A percentile compares a stretch with the other conserved stretches of the same genome.
phyloP scores from a whole-genome alignment of 805 yeast genomes.

The Wickerhamiella australiensis region DNA sequence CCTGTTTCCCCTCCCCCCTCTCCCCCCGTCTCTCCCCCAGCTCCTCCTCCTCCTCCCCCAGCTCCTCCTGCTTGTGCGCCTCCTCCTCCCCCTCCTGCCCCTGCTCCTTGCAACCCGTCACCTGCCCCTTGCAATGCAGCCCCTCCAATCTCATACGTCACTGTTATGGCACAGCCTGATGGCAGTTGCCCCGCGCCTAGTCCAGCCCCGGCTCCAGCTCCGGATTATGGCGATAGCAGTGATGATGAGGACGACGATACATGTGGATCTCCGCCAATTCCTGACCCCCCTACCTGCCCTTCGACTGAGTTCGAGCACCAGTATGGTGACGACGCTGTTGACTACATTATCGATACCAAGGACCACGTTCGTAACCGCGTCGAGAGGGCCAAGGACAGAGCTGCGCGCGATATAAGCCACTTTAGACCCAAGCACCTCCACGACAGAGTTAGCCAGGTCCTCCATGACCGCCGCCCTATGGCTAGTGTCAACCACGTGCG shows the following conservation, averaged over 20 bases:
- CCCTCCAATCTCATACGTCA: not conserved
- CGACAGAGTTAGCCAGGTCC: slow-evolving; percentile 5
- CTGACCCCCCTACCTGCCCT: slow-evolving; percentile 1
- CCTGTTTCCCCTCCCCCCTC: slow-evolving; percentile 4
- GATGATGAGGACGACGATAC: not conserved
- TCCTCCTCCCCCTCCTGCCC: not conserved
- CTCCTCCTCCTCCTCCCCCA: not conserved
- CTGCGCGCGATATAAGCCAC: slow-evolving; percentile 7
- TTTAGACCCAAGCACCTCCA: slow-evolving; percentile 6
- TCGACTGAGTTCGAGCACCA: slow-evolving; percentile 7
- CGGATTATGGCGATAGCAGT: not conserved
- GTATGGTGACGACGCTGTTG: slow-evolving; percentile 10
- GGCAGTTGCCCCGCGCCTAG: slow-evolving; percentile 1
- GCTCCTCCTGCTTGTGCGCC: not conserved
- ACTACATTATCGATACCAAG: slow-evolving; percentile 10
- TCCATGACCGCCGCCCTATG: slow-evolving; percentile 9
- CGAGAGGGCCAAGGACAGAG: slow-evolving; percentile 3
- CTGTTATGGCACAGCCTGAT: not conserved
- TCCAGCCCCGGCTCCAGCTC: not conserved
- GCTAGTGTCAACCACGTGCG: slow-evolving; percentile 2
- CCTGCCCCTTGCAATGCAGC: not conserved
- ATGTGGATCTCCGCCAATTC: not conserved
- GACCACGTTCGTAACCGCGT: slow-evolving; percentile 8
- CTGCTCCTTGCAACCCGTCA: not conserved
- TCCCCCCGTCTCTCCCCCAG: not conserved